A percentile compares a stretch with the other conserved stretches of the same genome.
Conservation (phyloP, 2,329 filamentous ascomycete genomes). For the Pleurostoma richardsiae region DNA sequence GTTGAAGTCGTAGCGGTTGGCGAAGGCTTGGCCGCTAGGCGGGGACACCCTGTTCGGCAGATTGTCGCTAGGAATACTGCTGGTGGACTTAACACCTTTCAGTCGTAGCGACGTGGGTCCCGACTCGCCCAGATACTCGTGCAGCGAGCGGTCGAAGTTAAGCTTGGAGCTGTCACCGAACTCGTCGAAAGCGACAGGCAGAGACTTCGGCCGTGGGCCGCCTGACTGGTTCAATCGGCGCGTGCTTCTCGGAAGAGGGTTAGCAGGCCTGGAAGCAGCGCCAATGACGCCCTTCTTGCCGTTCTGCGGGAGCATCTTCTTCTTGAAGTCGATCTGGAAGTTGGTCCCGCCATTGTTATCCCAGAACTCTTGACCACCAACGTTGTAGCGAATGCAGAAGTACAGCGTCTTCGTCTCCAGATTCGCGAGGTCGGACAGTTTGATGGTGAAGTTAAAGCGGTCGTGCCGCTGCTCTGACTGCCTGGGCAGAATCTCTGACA, state of each 20-base stretch:
- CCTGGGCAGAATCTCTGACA: constrained; percentile 67
- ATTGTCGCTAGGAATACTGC: constrained; percentile 60
- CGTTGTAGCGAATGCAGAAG: constrained; percentile 84
- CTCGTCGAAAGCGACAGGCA: constrained; percentile 61
- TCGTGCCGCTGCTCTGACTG: constrained; percentile 65
- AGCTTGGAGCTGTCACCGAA: constrained; percentile 60
- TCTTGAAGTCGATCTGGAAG: constrained; percentile 90
- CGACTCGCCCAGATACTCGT: constrained; percentile 60
- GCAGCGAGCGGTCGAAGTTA: constrained; percentile 54
- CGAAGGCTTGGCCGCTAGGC: constrained; percentile 70
- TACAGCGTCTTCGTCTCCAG: constrained; percentile 89
- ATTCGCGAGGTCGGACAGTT: constrained; percentile 84
- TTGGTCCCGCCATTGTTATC: constrained; percentile 87
- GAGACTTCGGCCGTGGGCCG: constrained; percentile 46
- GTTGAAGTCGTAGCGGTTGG: constrained; percentile 92
- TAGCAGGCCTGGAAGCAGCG: constrained; percentile 42
- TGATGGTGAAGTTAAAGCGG: constrained; percentile 91
- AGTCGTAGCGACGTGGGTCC: constrained; percentile 57
- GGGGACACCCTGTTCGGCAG: constrained; percentile 44
- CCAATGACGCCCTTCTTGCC: constrained; percentile 50
- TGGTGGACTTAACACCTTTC: constrained; percentile 61
- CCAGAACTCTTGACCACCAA: constrained; percentile 84
- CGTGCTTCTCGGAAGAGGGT: constrained; percentile 63
- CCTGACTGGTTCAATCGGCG: constrained; percentile 37
- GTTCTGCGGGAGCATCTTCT: constrained; percentile 63